phyloP scores from a whole-genome alignment of 139 green algal genomes.

The Penium margaritaceum region DNA sequence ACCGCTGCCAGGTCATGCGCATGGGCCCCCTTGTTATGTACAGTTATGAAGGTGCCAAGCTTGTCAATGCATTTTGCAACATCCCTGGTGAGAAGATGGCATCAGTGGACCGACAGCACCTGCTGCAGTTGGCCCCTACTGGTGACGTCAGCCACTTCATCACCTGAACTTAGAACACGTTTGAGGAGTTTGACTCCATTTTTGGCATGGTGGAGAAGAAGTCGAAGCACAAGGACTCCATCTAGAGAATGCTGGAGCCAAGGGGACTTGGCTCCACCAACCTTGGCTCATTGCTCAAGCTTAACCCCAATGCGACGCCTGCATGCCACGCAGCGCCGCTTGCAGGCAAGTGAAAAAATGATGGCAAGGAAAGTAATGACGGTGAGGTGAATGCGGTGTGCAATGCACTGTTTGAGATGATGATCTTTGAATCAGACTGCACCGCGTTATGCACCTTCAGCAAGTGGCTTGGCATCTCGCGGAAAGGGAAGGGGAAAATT shows the following conservation, averaged over 20 bases:
- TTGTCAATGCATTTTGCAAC: constrained; percentile 74
- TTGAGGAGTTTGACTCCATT: constrained; percentile 83
- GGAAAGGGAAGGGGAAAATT: neutral
- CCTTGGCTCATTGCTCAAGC: constrained; percentile 84
- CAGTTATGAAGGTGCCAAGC: constrained; percentile 66
- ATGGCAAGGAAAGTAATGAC: too few species aligned
- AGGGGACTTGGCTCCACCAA: constrained; percentile 78
- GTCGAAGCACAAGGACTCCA: constrained; percentile 87
- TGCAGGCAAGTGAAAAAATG: constrained; percentile 32
- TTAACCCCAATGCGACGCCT: constrained; percentile 90
- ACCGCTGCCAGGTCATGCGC: constrained; percentile 85
- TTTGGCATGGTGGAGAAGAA: constrained; percentile 62
- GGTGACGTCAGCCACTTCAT: constrained; percentile 93
- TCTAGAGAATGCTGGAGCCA: constrained; percentile 51
- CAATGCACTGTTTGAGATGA: constrained; percentile 57
- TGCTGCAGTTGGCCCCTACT: constrained; percentile 93
- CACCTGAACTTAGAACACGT: constrained; percentile 93
- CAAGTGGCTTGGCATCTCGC: constrained; percentile 44
- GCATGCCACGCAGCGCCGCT: constrained; percentile 57
- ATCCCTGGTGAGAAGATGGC: constrained; percentile 83
- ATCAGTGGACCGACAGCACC: constrained; percentile 79
- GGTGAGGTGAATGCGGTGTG: constrained; percentile 40
- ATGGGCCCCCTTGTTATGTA: constrained; percentile 90
- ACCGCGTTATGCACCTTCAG: constrained; percentile 45
- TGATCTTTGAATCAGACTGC: constrained; percentile 51